Base-by-base conservation (phyloP, 352 stramenopile species). In the Phytophthora sp. region DNA sequence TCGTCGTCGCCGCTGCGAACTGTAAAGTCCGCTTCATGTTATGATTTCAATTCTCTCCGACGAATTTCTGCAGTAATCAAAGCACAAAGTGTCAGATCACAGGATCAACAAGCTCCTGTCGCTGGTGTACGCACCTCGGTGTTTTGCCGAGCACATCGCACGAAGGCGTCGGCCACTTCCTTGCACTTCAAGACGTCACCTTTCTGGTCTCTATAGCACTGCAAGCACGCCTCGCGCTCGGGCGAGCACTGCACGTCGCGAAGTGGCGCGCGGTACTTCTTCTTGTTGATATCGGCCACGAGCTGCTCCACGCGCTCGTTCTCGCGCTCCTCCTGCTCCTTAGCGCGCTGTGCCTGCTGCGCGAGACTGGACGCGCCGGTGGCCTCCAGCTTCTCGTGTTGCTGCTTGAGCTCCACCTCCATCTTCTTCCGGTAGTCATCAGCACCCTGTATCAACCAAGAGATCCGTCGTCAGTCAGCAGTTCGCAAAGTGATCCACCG, bases 131-230 rank as follows among this genome's bases (percentile, higher is more conserved):
- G 21, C 46, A 91, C 80, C 74, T 90, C 86, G n/a, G 87, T 94
- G 44, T 86, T 88, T 73, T 89, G 72, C 60, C 91, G 82, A 36
- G 85, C 82, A 69, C 87, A 95, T 31, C 77, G 85, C 46, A 91
- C 74, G 50, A 95, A 95, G 56, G 87, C 87, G 56, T 95, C 87
- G 44, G 87, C 84, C 59, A 95, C 82, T 73, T 95, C 80, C 78
- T 91, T 91, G 79, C 87, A 95, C 66, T 87, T 75, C 54, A 95
- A 82, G 39, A 95, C 63, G 72, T 94, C 73, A 62, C 73, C 84
- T 65, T 86, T 73, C 66, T 90, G 83, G 78, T 92, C 82, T 80
- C 78, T 82, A 88, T 95, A 95, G 74, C 87, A 95, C 70, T 93
- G 74, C 75, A 95, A 80, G 53, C 84, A 93, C 53, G 84, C 82